A percentile compares a stretch with the other conserved stretches of the same genome.
phyloP scores from a whole-genome alignment of 2,329 filamentous ascomycete genomes.

The Colletotrichum camelliae region DNA sequence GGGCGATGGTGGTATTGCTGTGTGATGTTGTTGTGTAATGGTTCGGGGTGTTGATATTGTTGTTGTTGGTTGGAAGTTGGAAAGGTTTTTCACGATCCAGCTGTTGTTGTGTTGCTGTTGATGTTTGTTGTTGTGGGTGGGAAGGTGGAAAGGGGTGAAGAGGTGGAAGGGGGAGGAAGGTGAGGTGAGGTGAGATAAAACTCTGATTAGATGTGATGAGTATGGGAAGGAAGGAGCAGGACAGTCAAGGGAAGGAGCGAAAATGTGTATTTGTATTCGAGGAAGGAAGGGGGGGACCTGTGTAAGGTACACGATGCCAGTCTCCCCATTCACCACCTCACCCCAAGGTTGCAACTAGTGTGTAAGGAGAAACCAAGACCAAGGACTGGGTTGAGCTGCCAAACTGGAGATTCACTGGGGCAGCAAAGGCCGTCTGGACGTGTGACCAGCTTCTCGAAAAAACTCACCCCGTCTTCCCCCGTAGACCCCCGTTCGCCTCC shows the following conservation, averaged over 20 bases:
- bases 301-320: background rate
- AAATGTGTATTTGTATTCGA: background rate
- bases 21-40: background rate
- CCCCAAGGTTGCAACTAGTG: background rate
- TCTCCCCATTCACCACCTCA: background rate
- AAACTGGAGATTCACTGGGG: background rate
- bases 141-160: background rate
- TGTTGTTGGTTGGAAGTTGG: background rate
- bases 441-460: slow-evolving; percentile 3
- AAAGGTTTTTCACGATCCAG: background rate
- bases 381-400: background rate
- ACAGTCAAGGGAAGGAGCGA: background rate
- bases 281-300: background rate
- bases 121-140: background rate
- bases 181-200: background rate
- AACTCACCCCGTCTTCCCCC: slow-evolving; percentile 4
- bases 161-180: background rate
- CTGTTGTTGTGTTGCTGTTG: background rate
- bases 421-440: background rate
- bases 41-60: background rate
- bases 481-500: slow-evolving; percentile 19
- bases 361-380: background rate
- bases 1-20: background rate
- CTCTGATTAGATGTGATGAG: slow-evolving; percentile 2
- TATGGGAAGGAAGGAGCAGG: background rate